These are phyloP conservation scores for Polytolypa hystricis DNA, from an alignment of 2,329 filamentous ascomycete genomes.

Conservation along the genomic window DNA sequence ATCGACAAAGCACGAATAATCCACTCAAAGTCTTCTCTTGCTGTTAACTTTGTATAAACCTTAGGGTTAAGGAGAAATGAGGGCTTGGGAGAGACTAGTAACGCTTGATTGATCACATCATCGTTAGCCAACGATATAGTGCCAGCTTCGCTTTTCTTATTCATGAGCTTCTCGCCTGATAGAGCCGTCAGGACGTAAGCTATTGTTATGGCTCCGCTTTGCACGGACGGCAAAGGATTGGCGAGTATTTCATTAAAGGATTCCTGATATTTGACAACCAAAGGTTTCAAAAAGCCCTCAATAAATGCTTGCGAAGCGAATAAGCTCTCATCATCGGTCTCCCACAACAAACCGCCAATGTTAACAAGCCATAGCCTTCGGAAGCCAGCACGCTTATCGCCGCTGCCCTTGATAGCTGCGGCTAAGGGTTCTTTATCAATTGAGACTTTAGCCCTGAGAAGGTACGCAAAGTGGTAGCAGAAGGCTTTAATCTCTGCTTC, in stretches of 20 bases:
- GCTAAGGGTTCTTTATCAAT: constrained; percentile 58
- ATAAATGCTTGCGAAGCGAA: constrained; percentile 35
- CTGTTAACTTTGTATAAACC: constrained; percentile 68
- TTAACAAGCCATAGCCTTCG: constrained; percentile 72
- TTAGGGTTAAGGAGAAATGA: constrained; percentile 78
- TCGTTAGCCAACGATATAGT: constrained; percentile 23
- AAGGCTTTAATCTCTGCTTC: constrained; percentile 64
- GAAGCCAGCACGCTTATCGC: constrained; percentile 70
- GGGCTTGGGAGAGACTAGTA: constrained; percentile 64
- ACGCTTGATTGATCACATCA: constrained; percentile 50
- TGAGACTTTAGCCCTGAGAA: constrained; percentile 50
- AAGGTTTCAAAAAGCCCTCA: constrained; percentile 38
- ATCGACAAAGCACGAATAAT: constrained; percentile 58
- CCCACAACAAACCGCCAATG: constrained; percentile 59
- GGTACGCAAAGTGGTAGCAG: constrained; percentile 50
- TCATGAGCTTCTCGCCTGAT: constrained; percentile 41
- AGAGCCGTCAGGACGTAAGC: constrained; percentile 65
- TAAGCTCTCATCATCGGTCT: constrained; percentile 37
- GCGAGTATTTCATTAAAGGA: constrained; percentile 66
- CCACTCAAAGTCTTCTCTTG: constrained; percentile 70
- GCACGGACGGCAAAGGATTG: constrained; percentile 68
- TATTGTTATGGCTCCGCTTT: constrained; percentile 70
- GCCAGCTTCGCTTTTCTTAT: constrained; percentile 46
- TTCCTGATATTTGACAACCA: constrained; percentile 43
- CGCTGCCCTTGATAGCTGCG: constrained; percentile 66